phyloP scores from a whole-genome alignment of 192 early-diverging fungal genomes.

The Helicostylum pulchrum region DNA sequence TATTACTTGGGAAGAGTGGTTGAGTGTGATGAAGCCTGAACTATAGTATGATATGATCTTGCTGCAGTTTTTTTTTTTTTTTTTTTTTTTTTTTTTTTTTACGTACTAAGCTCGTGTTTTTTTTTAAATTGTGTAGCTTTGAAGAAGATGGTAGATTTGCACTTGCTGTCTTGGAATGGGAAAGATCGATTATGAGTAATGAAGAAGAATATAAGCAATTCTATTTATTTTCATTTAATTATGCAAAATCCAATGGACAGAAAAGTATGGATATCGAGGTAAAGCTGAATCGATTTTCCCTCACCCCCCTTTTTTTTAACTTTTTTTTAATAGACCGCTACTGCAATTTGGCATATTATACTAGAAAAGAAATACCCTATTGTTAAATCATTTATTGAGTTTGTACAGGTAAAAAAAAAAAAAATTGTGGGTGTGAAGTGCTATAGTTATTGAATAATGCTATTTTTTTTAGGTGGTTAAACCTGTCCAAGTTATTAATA shows the following conservation, averaged over 20 bases:
- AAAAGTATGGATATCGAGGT: constrained; percentile 35
- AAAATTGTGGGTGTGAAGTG: neutral
- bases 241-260: constrained; percentile 21
- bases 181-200: neutral
- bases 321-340: constrained; percentile 12
- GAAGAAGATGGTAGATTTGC: neutral
- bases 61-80: too few relatives aligned
- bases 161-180: neutral
- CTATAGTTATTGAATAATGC: too few relatives aligned
- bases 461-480: neutral
- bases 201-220: constrained; percentile 12
- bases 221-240: constrained; percentile 18
- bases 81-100: neutral
- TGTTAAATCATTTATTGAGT: constrained; percentile 15
- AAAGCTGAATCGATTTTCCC: neutral
- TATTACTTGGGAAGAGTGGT: constrained; percentile 13
- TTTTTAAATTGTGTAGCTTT: neutral
- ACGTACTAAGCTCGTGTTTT: neutral
- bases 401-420: constrained; percentile 7
- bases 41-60: neutral
- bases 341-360: constrained; percentile 24
- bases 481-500: constrained; percentile 32
- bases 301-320: neutral
- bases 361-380: constrained; percentile 15
- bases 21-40: constrained; percentile 7